phyloP scores from a whole-genome alignment of 495 filamentous ascomycete genomes.

The Talaromyces nanjingensis region DNA sequence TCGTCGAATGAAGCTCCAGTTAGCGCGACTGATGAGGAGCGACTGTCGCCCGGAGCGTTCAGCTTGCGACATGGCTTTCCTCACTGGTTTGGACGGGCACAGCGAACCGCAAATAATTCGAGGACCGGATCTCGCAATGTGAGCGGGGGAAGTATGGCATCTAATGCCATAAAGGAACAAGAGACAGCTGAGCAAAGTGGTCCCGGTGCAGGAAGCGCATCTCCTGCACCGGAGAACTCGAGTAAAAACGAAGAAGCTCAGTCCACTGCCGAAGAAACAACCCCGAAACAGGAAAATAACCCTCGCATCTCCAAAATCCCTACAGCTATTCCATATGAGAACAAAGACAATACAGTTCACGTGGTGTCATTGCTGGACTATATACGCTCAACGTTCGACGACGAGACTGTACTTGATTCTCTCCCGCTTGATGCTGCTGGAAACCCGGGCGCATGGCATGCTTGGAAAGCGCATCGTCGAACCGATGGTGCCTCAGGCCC shows the following conservation, averaged over 20 bases:
- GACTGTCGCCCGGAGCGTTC: conserved; percentile 80
- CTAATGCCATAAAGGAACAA: not conserved
- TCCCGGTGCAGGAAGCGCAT: not conserved
- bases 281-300: conserved; percentile 1
- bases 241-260: not conserved
- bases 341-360: conserved; percentile 24
- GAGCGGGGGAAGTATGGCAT: conserved; percentile 21
- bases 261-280: not conserved
- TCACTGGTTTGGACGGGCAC: conserved; percentile 64
- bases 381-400: conserved; percentile 72
- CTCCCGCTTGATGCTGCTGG: conserved; percentile 76
- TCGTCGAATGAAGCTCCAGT: conserved; percentile 61
- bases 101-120: conserved; percentile 25
- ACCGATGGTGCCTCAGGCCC: conserved; percentile 6
- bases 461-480: conserved; percentile 67
- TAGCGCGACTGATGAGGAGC: conserved; percentile 72
- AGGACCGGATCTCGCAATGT: conserved; percentile 27
- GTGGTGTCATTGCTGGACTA: conserved; percentile 58
- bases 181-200: not conserved
- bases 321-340: conserved; percentile 12
- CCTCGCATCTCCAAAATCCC: conserved; percentile 13
- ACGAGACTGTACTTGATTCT: conserved; percentile 66
- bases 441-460: conserved; percentile 85
- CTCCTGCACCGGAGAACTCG: not conserved
- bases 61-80: conserved; percentile 86